Evolutionary conservation across 106 monocot species (phyloP), one percentile per base, ranked within the genome.

Genomic region (Narthecium ossifragum): DNA sequence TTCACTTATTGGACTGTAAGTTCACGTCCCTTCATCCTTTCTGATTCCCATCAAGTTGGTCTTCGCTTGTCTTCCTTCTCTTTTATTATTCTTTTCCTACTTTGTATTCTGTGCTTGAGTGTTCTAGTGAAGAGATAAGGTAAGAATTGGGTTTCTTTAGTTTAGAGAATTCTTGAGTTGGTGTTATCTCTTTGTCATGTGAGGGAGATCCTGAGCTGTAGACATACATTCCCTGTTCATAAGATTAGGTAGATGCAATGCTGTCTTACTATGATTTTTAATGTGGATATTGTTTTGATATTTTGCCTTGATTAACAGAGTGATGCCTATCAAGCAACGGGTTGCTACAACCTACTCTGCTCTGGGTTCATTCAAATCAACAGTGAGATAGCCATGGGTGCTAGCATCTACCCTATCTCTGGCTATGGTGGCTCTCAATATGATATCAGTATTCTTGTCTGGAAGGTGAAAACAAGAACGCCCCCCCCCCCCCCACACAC

Each of bases 1-100:
- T 94, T 94, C 66, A 89, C 85, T 41, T 94, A 94, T 63, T 94
- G 93, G 93, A 94, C 93, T 70, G 93, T 94, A 73, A 83, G 85
- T 71, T 61, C 1, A 57, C 31, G 26, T 20, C 12, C n/a, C n/a
- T n/a, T n/a, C n/a, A n/a, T n/a, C n/a, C n/a, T n/a, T n/a, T n/a
- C n/a, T n/a, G n/a, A n/a, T n/a, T n/a, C n/a, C n/a, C n/a, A n/a
- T n/a, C n/a, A n/a, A n/a, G n/a, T n/a, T n/a, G n/a, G n/a, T n/a
- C n/a, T n/a, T n/a, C n/a, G n/a, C n/a, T n/a, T n/a, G 55, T 76
- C 39, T 31, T 46, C 45, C 25, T 39, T 53, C 31, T 50, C 23
- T 29, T 15, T 40, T 21, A 60, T 12, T n/a, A 12, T 58, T 31
- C 1, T 33, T 25, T 46, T 5, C 4, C 22, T 38, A n/a, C n/a